Base-by-base conservation (phyloP, 257 asterid species). In the Osmanthus fragrans region DNA sequence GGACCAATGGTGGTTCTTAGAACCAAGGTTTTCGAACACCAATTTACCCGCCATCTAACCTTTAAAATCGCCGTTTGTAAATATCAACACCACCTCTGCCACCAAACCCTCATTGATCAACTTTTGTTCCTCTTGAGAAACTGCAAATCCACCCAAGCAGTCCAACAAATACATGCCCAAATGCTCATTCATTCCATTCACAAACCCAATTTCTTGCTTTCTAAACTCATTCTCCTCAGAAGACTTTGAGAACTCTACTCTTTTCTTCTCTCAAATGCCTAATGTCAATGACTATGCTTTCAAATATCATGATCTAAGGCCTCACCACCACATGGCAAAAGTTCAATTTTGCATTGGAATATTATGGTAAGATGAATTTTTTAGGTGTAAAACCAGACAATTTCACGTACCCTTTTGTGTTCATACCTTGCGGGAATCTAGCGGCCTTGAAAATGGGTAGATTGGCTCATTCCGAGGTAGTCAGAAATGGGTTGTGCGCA, bases 381-480 rank as follows among this genome's bases (percentile, higher is more conserved):
- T 70, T 82, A 10, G 85, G 89, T 70, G 65, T 92, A 56, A 88
- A 86, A 77, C 93, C 98, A 0, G 96, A 91, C 71, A 92, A 92
- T 82, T 95, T 88, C 45, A 92, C 98, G 11, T 92, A 88, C 86
- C 99, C 98, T 1, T 92, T 92, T 79, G 91, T 95, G 80, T 90
- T 92, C 47, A 87, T 89, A 5, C 84, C 98, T 1, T 95, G 96
- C 77, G 94, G 95, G 73, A 86, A 78, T 75, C 84, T 92, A 10
- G 82, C 34, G n/a, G 90, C 85, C 27, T 19, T 76, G 70, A 16
- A 63, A n/a, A 81, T 75, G 15, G 98, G 99, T 12, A 72, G 71
- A 32, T 75, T 79, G 19, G 87, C 87, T 21, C 97, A 92, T 77
- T 87, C 91, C 56, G 89, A 87, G 87, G 92, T 88, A 67, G 33